These are phyloP conservation scores for Citrullus mucosospermus DNA, from an alignment of 306 rosid genomes.

Conservation along the genomic window DNA sequence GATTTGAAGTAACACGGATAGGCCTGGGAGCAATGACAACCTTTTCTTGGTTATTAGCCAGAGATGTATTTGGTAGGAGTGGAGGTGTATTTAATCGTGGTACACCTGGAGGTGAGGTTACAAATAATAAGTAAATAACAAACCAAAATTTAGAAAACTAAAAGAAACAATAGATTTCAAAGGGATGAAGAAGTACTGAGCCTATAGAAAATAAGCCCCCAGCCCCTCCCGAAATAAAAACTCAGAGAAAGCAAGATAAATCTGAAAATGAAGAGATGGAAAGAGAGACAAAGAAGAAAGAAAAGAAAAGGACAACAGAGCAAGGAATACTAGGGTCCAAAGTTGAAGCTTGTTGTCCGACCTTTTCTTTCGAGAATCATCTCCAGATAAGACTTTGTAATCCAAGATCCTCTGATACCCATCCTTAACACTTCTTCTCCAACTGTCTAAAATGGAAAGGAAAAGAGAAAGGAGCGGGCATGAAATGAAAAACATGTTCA, in stretches of 20 bases:
- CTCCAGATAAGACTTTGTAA: constrained; percentile 92
- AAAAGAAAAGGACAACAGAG: not conserved
- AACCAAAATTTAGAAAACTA: constrained; percentile 6
- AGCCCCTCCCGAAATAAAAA: not conserved
- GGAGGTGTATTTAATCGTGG: constrained; percentile 99
- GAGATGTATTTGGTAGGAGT: constrained; percentile 47
- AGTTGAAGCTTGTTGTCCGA: constrained; percentile 12
- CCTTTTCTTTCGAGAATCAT: constrained; percentile 97
- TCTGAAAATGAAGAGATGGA: not conserved
- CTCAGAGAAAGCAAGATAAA: not conserved
- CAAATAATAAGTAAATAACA: not conserved
- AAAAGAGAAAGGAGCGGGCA: not conserved
- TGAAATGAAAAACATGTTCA: not conserved
- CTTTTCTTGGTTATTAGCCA: constrained; percentile 50
- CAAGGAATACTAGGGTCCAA: not conserved
- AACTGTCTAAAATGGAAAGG: constrained; percentile 51
- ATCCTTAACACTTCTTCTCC: constrained; percentile 82
- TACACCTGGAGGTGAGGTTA: constrained; percentile 56
- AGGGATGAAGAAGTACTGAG: not conserved
- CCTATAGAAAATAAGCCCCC: not conserved
- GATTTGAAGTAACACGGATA: constrained; percentile 63
- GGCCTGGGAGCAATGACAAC: constrained; percentile 73
- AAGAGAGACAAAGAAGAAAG: not conserved
- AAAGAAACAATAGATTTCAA: not conserved
- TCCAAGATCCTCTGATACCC: constrained; percentile 75